Evolutionary conservation across 495 filamentous ascomycete species (phyloP), one percentile per base, ranked within the genome.

Genomic region (Daldinia bambusicola): DNA sequence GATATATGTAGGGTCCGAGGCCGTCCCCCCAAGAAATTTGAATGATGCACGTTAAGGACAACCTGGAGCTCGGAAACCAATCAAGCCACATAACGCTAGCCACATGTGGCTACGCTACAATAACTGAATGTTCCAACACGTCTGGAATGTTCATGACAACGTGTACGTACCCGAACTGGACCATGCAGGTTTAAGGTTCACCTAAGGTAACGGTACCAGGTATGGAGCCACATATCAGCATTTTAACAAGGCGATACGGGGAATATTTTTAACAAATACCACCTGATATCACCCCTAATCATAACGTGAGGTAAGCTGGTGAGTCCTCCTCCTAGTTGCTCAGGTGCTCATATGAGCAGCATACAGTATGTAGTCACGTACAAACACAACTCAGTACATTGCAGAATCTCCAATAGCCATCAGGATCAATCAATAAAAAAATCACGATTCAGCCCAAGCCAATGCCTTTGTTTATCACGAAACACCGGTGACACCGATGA

Each of bases 31-130:
- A 58, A 53, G 61, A 69, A 72, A 72, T 53, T 45, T 64, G 55
- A 31, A 60, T 50, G 55, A 64, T 53, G n/a, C n/a, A n/a, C n/a
- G 58, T 71, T 71, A 67, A 71, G 69, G 69, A 71, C 69, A 71
- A 71, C 69, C 40, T 71, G 70, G 64, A 69, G 50, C 61, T 43
- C 3, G 32, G 52, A 37, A 58, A 52, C n/a, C 7, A n/a, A n/a
- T 7, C 18, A 37, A 67, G 60, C 63, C 63, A 67, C 56, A 20
- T 31, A 9, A 0, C 13, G 26, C 37, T 43, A 55, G 63, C 63
- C 69, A 67, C 63, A 32, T 56, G 60, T 72, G 69, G 69, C 69
- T 67, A 67, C 34, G 34, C 34, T 36, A 36, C 34, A 31, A 55
- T 32, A 36, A 10, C 14, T 20, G n/a, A n/a, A n/a, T n/a, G n/a